phyloP scores from a whole-genome alignment of 2,329 filamentous ascomycete species.

The Oidium heveae region DNA sequence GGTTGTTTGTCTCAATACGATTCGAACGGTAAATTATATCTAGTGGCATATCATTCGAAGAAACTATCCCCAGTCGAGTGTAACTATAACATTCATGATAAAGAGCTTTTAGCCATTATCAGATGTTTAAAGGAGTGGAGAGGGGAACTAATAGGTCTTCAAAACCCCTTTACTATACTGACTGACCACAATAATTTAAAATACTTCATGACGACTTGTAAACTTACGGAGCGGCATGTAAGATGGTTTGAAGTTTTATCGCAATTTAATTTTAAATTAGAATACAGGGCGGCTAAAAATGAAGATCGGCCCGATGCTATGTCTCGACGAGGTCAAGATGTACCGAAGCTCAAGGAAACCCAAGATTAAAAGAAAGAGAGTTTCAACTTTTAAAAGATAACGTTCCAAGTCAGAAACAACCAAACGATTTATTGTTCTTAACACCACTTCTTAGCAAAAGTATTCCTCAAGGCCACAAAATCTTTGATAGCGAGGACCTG shows the following conservation, averaged over 20 bases:
- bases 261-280: no score
- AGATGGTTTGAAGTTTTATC: no score
- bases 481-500: no score
- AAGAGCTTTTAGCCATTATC: background rate
- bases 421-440: no score
- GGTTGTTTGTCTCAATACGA: background rate
- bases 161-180: background rate
- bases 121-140: background rate
- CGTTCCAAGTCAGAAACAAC: no score
- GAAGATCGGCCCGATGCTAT: background rate
- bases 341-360: background rate
- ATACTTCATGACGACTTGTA: no score
- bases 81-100: background rate
- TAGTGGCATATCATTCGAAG: no score
- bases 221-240: no score
- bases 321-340: background rate
- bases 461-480: no score
- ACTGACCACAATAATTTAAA: background rate
- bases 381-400: background rate
- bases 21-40: no score
- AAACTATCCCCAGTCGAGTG: background rate
- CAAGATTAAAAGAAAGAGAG: background rate
- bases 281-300: background rate
- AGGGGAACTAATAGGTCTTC: background rate
- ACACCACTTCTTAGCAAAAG: background rate